These are phyloP conservation scores for Lunasporangiospora selenospora DNA, from an alignment of 192 early-diverging fungal genomes.

Conservation along the genomic window DNA sequence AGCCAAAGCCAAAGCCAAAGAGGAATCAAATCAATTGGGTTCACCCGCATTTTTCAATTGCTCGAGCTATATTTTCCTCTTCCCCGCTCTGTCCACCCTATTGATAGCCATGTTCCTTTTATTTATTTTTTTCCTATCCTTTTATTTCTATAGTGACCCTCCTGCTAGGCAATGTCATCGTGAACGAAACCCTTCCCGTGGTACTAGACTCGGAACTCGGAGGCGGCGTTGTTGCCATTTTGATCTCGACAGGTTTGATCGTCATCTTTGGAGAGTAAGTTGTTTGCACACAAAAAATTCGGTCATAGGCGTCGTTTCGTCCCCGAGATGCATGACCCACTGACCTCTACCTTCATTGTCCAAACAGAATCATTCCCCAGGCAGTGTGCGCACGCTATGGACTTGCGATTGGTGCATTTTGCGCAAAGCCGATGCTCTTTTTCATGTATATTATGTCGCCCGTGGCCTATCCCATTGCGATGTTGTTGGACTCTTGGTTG, in stretches of 20 bases:
- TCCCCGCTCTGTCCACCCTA: too few relatives aligned
- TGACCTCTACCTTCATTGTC: too few relatives aligned
- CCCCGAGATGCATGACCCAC: too few relatives aligned
- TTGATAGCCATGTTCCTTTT: neutral
- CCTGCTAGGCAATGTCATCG: slow-evolving; percentile 84
- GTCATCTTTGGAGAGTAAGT: slow-evolving; percentile 89
- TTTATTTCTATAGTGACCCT: slow-evolving; percentile 77
- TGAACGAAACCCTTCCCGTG: slow-evolving; percentile 92
- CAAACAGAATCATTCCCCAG: slow-evolving; percentile 86
- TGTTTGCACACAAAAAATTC: too few relatives aligned
- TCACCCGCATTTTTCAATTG: neutral
- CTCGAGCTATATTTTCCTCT: neutral
- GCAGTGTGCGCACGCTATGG: slow-evolving; percentile 90
- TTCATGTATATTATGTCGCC: slow-evolving; percentile 61
- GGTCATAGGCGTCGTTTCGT: too few relatives aligned
- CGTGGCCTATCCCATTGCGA: slow-evolving; percentile 85
- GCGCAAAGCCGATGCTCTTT: slow-evolving; percentile 58
- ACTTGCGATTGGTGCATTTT: slow-evolving; percentile 87
- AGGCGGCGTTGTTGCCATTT: slow-evolving; percentile 79
- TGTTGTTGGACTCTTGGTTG: slow-evolving; percentile 81
- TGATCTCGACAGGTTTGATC: slow-evolving; percentile 83
- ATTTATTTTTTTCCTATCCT: neutral
- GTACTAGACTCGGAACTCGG: slow-evolving; percentile 74
- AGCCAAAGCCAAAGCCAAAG: neutral
- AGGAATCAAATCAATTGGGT: neutral